These are phyloP conservation scores for Datisca glomerata DNA, from an alignment of 306 rosid genomes.

Conservation along the genomic window DNA sequence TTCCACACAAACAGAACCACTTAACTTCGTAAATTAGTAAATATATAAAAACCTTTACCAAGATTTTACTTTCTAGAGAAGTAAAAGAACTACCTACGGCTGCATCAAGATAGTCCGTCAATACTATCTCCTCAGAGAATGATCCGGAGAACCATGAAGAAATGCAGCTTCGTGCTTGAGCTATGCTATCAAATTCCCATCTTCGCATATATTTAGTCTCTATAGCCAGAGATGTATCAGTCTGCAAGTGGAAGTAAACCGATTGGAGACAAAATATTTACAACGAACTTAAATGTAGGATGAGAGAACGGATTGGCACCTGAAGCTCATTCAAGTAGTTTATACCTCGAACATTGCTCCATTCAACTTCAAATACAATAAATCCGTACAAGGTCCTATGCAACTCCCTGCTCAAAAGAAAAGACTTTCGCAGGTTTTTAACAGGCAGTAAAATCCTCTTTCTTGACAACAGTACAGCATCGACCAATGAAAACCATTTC, in stretches of 20 bases:
- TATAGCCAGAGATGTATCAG: slow-evolving; percentile 75
- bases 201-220: slow-evolving; percentile 78
- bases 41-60: too few species aligned
- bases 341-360: slow-evolving; percentile 80
- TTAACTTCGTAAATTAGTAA: too few species aligned
- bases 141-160: slow-evolving; percentile 87
- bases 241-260: slow-evolving; percentile 37
- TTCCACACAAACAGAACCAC: too few species aligned
- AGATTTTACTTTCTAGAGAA: too few species aligned
- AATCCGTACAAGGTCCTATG: slow-evolving; percentile 76
- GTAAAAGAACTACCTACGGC: slow-evolving; percentile 58
- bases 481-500: slow-evolving; percentile 62
- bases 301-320: slow-evolving; percentile 31
- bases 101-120: slow-evolving; percentile 60
- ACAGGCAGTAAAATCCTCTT: slow-evolving; percentile 78
- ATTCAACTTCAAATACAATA: slow-evolving; percentile 78
- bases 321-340: slow-evolving; percentile 92
- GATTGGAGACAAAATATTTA: slow-evolving; percentile 6
- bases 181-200: slow-evolving; percentile 92
- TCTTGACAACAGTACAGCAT: slow-evolving; percentile 40
- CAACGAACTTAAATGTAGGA: slow-evolving; percentile 9
- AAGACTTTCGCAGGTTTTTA: slow-evolving; percentile 50
- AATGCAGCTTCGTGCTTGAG: slow-evolving; percentile 68
- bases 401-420: slow-evolving; percentile 56
- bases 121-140: slow-evolving; percentile 34